These are phyloP conservation scores for Candida parachauliodes DNA, from an alignment of 805 yeast genomes.

Conservation along the genomic window DNA sequence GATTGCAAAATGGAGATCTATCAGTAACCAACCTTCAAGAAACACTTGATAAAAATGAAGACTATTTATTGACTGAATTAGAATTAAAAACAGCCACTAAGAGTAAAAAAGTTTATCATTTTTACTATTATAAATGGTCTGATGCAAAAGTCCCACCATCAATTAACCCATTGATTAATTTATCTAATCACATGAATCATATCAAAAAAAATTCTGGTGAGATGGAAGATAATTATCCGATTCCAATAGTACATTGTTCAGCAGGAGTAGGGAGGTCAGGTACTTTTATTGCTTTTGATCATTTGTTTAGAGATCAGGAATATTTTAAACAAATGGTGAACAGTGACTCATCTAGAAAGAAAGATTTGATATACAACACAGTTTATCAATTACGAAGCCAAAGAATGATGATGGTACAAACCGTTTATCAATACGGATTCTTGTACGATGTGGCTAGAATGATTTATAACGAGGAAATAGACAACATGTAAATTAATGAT, in stretches of 20 bases:
- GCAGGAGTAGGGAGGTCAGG: slow-evolving; percentile 50
- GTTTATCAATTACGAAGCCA: slow-evolving; percentile 26
- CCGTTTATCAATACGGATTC: slow-evolving; percentile 32
- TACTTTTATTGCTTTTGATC: slow-evolving; percentile 36
- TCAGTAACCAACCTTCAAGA: slow-evolving; percentile 17
- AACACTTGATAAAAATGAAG: slow-evolving; percentile 4
- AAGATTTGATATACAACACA: slow-evolving; percentile 26
- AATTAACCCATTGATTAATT: slow-evolving; percentile 24
- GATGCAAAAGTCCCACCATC: slow-evolving; percentile 40
- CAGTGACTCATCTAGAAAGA: slow-evolving; percentile 1
- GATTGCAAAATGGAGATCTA: slow-evolving; percentile 17
- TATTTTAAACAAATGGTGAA: slow-evolving; percentile 2
- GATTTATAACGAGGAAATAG: slow-evolving; percentile 5
- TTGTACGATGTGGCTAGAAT: slow-evolving; percentile 22
- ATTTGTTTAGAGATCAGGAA: slow-evolving; percentile 14
- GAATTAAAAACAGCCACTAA: slow-evolving; percentile 16
- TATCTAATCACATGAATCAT: slow-evolving; percentile 19
- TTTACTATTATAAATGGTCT: slow-evolving; percentile 42
- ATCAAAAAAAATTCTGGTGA: slow-evolving; percentile 4
- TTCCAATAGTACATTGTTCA: slow-evolving; percentile 40
- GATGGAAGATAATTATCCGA: slow-evolving; percentile 7
- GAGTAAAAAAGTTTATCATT: slow-evolving; percentile 32
- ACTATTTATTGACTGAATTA: slow-evolving; percentile 25
- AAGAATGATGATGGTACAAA: slow-evolving; percentile 45
- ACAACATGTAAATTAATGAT: background rate